Base-by-base conservation (phyloP, 371 early-diverging fungal genomes). In the Actinomortierella ambigua region DNA sequence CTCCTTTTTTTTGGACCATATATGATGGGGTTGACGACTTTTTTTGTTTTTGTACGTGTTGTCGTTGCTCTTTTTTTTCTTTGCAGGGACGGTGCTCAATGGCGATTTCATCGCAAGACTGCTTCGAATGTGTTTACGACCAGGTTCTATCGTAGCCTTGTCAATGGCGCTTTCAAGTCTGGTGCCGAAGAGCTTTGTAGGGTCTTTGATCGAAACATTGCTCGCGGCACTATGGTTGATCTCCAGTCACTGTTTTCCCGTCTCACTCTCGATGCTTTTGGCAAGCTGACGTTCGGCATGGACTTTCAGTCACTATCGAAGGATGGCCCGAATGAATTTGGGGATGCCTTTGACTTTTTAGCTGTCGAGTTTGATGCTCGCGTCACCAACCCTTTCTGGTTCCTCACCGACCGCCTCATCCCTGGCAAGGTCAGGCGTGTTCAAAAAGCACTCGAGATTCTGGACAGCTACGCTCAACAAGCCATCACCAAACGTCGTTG, bases 101-200 rank as follows among this genome's bases (percentile, higher is more conserved):
- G 91, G 90, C 78, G 76, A 20, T 79, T 73, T 41, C 89, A 89
- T 49, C 79, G 92, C 48, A 91, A 90, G 67, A 78, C 84, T 1
- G 90, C 89, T 11, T 69, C 85, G 53, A 77, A 79, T 54, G 85
- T 91, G 24, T 92, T 91, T 60, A 88, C 81, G 52, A 89, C 89
- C 56, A 83, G 79, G 60, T 87, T 89, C 67, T 90, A 89, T 56
- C 81, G 88, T 53, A 87, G 89, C 50, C 77, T 81, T 3, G 62
- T 62, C 28, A n/a, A 58, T 2, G 65, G 71, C 4, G 44, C 59
- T 15, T 65, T 70, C 52, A 40, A 34, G 9, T 47, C 57, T 0
- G 49, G 61, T 0, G 71, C 55, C 9, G 26, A 40, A 6, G 62
- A 65, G 23, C 55, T 70, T 13, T 65, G 65, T 27, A 23, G 46